These are phyloP conservation scores for Metrosideros polymorpha DNA, from an alignment of 441 rosid genomes.

Conservation along the genomic window DNA sequence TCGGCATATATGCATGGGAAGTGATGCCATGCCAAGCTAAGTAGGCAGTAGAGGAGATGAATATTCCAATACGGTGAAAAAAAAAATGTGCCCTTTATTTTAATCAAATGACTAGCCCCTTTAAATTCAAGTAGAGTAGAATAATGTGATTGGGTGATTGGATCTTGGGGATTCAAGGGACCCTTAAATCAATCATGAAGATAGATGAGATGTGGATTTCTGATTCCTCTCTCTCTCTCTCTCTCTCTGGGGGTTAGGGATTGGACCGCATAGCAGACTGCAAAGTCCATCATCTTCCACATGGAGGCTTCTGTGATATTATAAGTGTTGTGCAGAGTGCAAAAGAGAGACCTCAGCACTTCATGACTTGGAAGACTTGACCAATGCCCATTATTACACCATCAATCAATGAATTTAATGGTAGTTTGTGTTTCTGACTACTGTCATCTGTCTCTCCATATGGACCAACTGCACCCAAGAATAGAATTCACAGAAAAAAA, in stretches of 20 bases:
- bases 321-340: neutral
- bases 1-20: neutral
- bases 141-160: slow-evolving; percentile 10
- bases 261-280: slow-evolving; percentile 19
- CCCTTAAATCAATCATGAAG: slow-evolving; percentile 28
- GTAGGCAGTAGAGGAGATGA: neutral
- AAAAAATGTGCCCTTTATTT: neutral
- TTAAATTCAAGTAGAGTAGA: neutral
- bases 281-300: neutral
- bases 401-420: neutral
- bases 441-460: neutral
- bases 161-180: slow-evolving; percentile 18
- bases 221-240: slow-evolving; percentile 15
- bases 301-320: neutral
- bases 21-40: neutral
- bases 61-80: neutral
- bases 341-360: neutral
- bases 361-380: neutral
- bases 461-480: neutral
- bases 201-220: slow-evolving; percentile 21
- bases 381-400: neutral
- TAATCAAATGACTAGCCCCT: neutral
- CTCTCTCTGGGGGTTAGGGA: slow-evolving; percentile 4
- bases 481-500: neutral
- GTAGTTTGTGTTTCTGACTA: neutral